These are phyloP conservation scores for Monascus purpureus DNA, from an alignment of 495 filamentous ascomycete genomes.

Conservation along the genomic window DNA sequence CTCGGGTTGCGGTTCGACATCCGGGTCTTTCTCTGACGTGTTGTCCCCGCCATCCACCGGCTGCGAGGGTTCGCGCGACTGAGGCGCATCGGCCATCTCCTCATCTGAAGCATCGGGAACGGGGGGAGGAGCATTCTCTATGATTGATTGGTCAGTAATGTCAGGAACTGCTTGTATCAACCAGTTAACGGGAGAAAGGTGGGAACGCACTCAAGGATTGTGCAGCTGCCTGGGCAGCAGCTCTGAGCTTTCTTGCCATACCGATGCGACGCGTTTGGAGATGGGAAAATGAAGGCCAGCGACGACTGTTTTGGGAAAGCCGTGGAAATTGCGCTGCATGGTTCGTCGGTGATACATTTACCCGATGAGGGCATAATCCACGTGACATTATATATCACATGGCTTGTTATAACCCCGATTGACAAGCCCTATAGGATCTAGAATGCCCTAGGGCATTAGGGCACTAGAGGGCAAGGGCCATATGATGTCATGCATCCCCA, in stretches of 20 bases:
- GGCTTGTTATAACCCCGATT: too few relatives aligned
- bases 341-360: too few relatives aligned
- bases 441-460: too few relatives aligned
- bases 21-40: slow-evolving; percentile 8
- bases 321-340: too few relatives aligned
- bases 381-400: too few relatives aligned
- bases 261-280: slow-evolving; percentile 3
- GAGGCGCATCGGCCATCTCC: slow-evolving; percentile 30
- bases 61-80: slow-evolving; percentile 23
- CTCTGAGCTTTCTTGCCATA: slow-evolving; percentile 36
- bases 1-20: slow-evolving; percentile 16
- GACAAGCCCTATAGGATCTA: too few relatives aligned
- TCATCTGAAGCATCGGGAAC: slow-evolving; percentile 34
- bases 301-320: background rate
- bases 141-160: slow-evolving; percentile 2
- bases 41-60: slow-evolving; percentile 18
- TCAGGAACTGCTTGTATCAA: background rate
- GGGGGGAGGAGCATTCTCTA: slow-evolving; percentile 32
- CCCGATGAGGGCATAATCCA: too few relatives aligned
- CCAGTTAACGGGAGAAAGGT: background rate
- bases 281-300: slow-evolving; percentile 1
- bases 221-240: slow-evolving; percentile 35
- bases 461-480: too few relatives aligned
- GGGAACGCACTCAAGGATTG: slow-evolving; percentile 28
- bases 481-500: too few relatives aligned